Evolutionary conservation across 257 asterid genomes (phyloP), one percentile per base, ranked within the genome.

Genomic region (Gentiana macrophylla): DNA sequence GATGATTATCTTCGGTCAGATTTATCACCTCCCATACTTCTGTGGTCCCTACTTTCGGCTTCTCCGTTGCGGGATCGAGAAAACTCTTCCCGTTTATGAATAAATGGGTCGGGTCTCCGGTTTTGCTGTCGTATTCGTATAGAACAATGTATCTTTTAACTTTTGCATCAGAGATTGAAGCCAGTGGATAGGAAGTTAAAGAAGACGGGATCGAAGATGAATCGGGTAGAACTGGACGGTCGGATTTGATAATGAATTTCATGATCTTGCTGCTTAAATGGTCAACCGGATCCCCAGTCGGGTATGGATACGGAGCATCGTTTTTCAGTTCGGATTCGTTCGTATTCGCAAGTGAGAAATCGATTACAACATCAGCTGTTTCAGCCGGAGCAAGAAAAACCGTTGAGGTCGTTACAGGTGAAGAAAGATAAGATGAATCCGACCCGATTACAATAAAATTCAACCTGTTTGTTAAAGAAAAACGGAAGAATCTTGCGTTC

Each of bases 1-100:
- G 65, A 4, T 61, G 65, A 51, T 61, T 61, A 41, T 61, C 65
- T 2, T 9, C 34, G 6, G 65, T 61, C 8, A 61, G 51, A 61
- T 61, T 61, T 4, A 61, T 61, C 58, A 61, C 65, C 6, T 61
- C 58, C 65, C 65, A 61, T 2, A 61, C n/a, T 12, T 61, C 65
- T 2, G 65, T 61, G 38, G 51, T 61, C 4, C 65, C 65, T 1
- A 51, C 2, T 51, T 50, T 61, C 0, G 65, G 65, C 2, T 36
- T 51, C 37, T 61, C 65, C 0, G 65, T 61, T 8, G 41, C 65
- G 0, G 65, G 65, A 1, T 61, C 65, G 2, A 1, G 4, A 1
- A 61, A 61, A 2, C 52, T 43, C 12, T 61, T 61, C 2, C 65
- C 58, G 4, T 61, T 61, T 38, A 61, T 61, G 1, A 15, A 61